Evolutionary conservation across 2,329 filamentous ascomycete species (phyloP).

Genomic region (Aspergillus sp.): DNA sequence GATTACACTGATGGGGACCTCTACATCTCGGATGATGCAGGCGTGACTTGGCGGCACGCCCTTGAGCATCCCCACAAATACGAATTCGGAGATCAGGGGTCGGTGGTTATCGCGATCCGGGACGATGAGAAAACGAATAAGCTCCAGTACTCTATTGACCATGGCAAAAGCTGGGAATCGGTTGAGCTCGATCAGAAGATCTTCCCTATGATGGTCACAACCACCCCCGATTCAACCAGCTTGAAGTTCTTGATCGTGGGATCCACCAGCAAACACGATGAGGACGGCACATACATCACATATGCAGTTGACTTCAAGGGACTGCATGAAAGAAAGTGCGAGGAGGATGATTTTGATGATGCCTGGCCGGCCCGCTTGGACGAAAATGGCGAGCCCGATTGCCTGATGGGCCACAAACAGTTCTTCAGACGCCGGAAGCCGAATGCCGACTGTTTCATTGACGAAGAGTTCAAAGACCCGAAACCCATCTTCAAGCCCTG

Average conservation of each 20-base stretch:
- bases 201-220: constrained; percentile 72
- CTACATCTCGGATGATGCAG: constrained; percentile 88
- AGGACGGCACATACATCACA: constrained; percentile 57
- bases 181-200: constrained; percentile 71
- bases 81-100: constrained; percentile 92
- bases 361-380: constrained; percentile 84
- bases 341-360: constrained; percentile 65
- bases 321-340: constrained; percentile 77
- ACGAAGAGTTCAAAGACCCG: constrained; percentile 78
- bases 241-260: constrained; percentile 84
- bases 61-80: constrained; percentile 87
- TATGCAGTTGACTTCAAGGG: constrained; percentile 81
- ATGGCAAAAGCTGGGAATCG: constrained; percentile 79
- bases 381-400: constrained; percentile 75
- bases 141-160: constrained; percentile 79
- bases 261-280: constrained; percentile 34
- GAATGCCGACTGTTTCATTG: constrained; percentile 83
- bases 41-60: constrained; percentile 73
- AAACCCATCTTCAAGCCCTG: constrained; percentile 69
- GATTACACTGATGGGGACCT: constrained; percentile 72
- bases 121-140: constrained; percentile 62
- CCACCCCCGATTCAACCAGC: constrained; percentile 87
- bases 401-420: constrained; percentile 95
- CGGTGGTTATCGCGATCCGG: constrained; percentile 77
- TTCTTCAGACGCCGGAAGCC: constrained; percentile 82